A percentile compares a stretch with the other conserved stretches of the same genome.
phyloP scores from a whole-genome alignment of 768 basidiomycete genomes.

The Boletus insuetus region DNA sequence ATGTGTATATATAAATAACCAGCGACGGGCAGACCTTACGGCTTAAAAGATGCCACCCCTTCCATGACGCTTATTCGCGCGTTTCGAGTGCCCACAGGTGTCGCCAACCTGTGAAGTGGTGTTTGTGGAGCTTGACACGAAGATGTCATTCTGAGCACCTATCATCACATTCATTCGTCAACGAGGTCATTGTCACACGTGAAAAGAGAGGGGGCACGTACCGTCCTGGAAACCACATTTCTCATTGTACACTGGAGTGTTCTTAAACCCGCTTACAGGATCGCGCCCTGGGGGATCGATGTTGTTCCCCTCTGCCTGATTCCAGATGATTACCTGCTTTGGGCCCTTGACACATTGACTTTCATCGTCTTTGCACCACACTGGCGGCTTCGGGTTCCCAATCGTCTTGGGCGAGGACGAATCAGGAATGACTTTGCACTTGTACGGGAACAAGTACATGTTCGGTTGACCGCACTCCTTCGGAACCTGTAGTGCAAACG shows the following conservation, averaged over 20 bases:
- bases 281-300: constrained; percentile 1
- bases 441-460: not conserved
- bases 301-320: constrained; percentile 9
- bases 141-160: constrained; percentile 21
- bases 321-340: not conserved
- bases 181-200: not conserved
- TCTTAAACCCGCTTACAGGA: not conserved
- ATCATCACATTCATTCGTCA: not conserved
- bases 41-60: not conserved
- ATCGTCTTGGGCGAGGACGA: not conserved
- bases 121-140: not conserved
- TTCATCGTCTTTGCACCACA: constrained; percentile 6
- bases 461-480: constrained; percentile 8
- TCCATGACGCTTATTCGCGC: not conserved
- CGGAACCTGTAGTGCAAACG: constrained; percentile 1
- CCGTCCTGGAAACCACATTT: constrained; percentile 13
- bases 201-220: not conserved
- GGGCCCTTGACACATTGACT: constrained; percentile 7
- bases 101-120: too few relatives aligned
- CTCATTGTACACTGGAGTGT: constrained; percentile 8
- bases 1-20: not conserved
- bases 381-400: not conserved
- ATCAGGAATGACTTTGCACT: not conserved
- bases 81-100: not conserved
- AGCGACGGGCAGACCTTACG: too few relatives aligned